These are phyloP conservation scores for Citropsis articulata DNA, from an alignment of 345 rosid genomes.

Conservation along the genomic window DNA sequence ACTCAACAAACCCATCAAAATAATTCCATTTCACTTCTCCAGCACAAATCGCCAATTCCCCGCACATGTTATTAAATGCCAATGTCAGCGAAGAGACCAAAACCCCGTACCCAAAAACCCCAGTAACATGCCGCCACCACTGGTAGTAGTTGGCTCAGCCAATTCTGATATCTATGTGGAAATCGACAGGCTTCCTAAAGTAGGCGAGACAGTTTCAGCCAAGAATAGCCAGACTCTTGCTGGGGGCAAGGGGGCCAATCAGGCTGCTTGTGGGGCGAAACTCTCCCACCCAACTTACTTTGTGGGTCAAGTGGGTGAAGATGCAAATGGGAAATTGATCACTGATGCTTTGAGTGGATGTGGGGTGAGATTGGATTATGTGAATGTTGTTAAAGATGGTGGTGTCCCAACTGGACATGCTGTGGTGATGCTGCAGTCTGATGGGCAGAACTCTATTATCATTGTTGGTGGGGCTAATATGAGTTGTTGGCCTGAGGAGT, in stretches of 20 bases:
- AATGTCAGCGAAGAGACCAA: conserved; percentile 16
- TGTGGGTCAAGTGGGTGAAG: conserved; percentile 79
- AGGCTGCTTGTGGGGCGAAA: conserved; percentile 85
- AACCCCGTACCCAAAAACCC: conserved; percentile 24
- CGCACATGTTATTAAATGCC: conserved; percentile 31
- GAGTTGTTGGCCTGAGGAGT: conserved; percentile 68
- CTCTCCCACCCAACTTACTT: conserved; percentile 75
- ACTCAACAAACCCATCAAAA: conserved; percentile 18
- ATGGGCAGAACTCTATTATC: conserved; percentile 89
- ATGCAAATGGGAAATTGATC: conserved; percentile 76
- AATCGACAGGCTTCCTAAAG: conserved; percentile 69
- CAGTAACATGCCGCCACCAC: conserved; percentile 24
- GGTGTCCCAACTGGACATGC: conserved; percentile 90
- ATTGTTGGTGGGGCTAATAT: conserved; percentile 93
- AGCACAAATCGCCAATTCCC: conserved; percentile 29
- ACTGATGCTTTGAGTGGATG: conserved; percentile 51
- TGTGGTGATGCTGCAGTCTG: conserved; percentile 88
- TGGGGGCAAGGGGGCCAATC: conserved; percentile 95
- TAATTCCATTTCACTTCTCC: conserved; percentile 15
- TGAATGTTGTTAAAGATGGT: conserved; percentile 34
- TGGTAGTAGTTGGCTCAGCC: conserved; percentile 90
- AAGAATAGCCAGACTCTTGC: conserved; percentile 72
- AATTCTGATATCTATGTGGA: conserved; percentile 86
- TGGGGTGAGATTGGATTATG: conserved; percentile 63
- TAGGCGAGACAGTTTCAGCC: conserved; percentile 87